Percentiles rank a stretch among this genome's conserved stretches.
phyloP scores from a whole-genome alignment of 495 filamentous ascomycete genomes.

The Xylaria venustula region DNA sequence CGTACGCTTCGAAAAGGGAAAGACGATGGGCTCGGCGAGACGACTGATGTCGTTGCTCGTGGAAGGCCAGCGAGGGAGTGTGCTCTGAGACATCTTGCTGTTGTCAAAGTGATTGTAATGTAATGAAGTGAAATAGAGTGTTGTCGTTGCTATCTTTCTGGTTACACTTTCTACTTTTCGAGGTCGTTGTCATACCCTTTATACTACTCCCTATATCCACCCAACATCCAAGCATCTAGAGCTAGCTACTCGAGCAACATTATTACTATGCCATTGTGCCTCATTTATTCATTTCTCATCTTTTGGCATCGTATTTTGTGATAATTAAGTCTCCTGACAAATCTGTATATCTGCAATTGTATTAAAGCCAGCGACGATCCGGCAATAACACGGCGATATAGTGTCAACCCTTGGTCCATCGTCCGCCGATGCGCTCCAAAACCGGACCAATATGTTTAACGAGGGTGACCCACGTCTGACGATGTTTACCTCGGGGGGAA shows the following conservation, averaged over 20 bases:
- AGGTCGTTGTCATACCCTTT: background rate
- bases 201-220: background rate
- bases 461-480: background rate
- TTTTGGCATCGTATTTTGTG: too few species aligned
- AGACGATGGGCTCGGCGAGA: constrained; percentile 55
- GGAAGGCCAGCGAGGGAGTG: constrained; percentile 3
- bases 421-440: constrained; percentile 1
- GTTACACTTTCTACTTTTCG: background rate
- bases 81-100: background rate
- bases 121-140: background rate
- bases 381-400: too few species aligned
- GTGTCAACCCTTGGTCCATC: too few species aligned
- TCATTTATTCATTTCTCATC: too few species aligned
- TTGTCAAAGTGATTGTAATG: background rate
- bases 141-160: background rate
- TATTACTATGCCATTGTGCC: too few species aligned
- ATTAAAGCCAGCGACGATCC: too few species aligned
- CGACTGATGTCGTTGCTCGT: constrained; percentile 37
- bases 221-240: background rate
- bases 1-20: constrained; percentile 55
- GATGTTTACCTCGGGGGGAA: background rate
- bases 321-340: background rate
- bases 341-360: too few species aligned
- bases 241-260: too few species aligned
- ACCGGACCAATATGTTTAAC: background rate